Base-by-base conservation (phyloP, 495 filamentous ascomycete species). In the Penicillium angulare region DNA sequence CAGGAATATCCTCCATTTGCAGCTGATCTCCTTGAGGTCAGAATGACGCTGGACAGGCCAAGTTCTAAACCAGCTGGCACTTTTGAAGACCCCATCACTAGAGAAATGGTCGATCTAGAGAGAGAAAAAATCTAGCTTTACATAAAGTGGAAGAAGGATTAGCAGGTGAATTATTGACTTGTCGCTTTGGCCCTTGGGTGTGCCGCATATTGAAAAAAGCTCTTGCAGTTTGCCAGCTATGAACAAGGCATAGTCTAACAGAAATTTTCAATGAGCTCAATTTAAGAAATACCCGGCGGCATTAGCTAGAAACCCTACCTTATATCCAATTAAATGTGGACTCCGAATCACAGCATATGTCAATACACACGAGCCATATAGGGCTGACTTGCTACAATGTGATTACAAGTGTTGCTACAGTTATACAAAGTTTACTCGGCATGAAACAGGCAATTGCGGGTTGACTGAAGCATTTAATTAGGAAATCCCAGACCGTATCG, bases 401-500 rank as follows among this genome's bases (percentile, higher is more conserved):
- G n/a, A n/a, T 31, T 31, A 31, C 27, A 31, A 9, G 2, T 17
- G 15, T 15, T 35, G 6, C 33, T 6, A 35, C 12, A 35, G 7
- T 35, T 35, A 35, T n/a, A 31, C 8, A 35, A 38, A 15, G 5
- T 35, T 4, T 41, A 41, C 38, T 7, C 22, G 21, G 24, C 20
- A 22, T 24, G 20, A 21, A 24, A 7, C n/a, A 15, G 18, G 38
- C 40, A 17, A 63, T 63, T 67, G 44, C 57, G 66, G 59, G 64
- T 71, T 68, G 66, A 62, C 52, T 60, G 63, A 71, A 68, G 63
- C 65, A 63, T 38, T 72, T 60, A 45, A 65, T 65, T 68, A 66
- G 65, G 62, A 59, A 66, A 64, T 53, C 62, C 57, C 53, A 71
- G 71, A 75, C 69, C 64, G 67, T 63, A 71, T 66, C 68, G 66